Percentiles rank a stretch among this genome's conserved stretches.
phyloP scores from a whole-genome alignment of 148 eudicot genomes.

The Heliamphora exappendiculata region DNA sequence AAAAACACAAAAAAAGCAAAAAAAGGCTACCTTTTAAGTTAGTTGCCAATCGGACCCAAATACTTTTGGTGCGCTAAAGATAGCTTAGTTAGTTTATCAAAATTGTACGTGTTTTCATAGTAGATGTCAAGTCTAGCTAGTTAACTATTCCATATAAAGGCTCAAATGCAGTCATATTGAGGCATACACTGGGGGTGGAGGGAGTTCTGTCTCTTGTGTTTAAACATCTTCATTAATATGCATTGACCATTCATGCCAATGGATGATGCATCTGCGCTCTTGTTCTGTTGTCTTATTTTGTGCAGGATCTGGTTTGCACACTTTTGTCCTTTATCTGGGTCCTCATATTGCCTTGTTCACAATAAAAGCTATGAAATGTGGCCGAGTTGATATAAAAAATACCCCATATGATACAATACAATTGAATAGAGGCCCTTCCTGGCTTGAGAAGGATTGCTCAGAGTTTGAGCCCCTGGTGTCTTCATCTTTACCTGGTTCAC shows the following conservation, averaged over 20 bases:
- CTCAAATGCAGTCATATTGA: background rate
- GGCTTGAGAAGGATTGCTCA: conserved; percentile 89
- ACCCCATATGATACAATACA: conserved; percentile 96
- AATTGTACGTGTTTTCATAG: background rate
- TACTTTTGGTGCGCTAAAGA: background rate
- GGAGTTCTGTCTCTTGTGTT: conserved; percentile 4
- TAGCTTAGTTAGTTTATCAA: background rate
- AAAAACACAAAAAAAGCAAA: no score
- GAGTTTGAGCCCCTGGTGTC: conserved; percentile 76
- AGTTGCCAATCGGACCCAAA: no score
- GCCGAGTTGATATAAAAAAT: conserved; percentile 88
- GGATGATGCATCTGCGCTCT: background rate
- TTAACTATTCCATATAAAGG: background rate
- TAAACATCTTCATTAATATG: background rate
- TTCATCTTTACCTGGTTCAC: conserved; percentile 40
- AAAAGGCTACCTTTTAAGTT: no score
- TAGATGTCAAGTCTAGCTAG: background rate
- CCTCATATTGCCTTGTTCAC: conserved; percentile 96
- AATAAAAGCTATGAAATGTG: conserved; percentile 88
- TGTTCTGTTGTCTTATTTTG: conserved; percentile 12
- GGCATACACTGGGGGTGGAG: background rate
- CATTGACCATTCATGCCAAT: conserved; percentile 6
- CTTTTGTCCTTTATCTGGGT: conserved; percentile 92
- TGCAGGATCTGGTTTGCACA: conserved; percentile 94
- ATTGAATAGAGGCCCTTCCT: conserved; percentile 71